phyloP scores from a whole-genome alignment of 768 basidiomycete species.

The Tephrocybe sp. region DNA sequence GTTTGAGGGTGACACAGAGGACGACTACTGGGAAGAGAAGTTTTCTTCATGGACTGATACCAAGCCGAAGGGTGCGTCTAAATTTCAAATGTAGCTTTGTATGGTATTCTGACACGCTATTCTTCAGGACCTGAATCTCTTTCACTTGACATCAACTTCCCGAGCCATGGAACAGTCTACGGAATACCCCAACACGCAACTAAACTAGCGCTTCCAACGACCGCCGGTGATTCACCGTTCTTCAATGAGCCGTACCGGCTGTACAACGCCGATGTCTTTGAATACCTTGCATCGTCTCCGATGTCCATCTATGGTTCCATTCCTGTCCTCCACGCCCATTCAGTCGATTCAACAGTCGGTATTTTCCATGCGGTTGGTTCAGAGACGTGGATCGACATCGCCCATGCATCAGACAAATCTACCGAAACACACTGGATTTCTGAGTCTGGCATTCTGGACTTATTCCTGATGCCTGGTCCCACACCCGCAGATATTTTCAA shows the following conservation, averaged over 20 bases:
- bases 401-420: conserved; percentile 60
- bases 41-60: conserved; percentile 87
- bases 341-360: conserved; percentile 81
- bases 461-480: conserved; percentile 93
- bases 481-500: conserved; percentile 77
- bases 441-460: conserved; percentile 93
- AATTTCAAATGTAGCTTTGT: not conserved
- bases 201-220: conserved; percentile 82
- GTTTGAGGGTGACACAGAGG: conserved; percentile 88
- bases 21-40: conserved; percentile 86
- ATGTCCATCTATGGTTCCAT: conserved; percentile 90
- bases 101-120: conserved; percentile 1
- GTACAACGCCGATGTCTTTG: conserved; percentile 95
- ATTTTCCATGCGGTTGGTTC: conserved; percentile 86
- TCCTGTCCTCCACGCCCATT: conserved; percentile 92
- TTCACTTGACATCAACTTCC: conserved; percentile 91
- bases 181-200: conserved; percentile 98
- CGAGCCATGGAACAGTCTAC: conserved; percentile 86
- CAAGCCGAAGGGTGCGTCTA: conserved; percentile 84
- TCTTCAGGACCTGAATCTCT: conserved; percentile 89
- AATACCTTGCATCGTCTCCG: conserved; percentile 80
- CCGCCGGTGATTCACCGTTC: conserved; percentile 69
- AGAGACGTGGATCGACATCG: conserved; percentile 94
- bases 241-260: conserved; percentile 93
- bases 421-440: conserved; percentile 96